Evolutionary conservation across 2,329 filamentous ascomycete species (phyloP).

Genomic region (Colletotrichum shisoi): DNA sequence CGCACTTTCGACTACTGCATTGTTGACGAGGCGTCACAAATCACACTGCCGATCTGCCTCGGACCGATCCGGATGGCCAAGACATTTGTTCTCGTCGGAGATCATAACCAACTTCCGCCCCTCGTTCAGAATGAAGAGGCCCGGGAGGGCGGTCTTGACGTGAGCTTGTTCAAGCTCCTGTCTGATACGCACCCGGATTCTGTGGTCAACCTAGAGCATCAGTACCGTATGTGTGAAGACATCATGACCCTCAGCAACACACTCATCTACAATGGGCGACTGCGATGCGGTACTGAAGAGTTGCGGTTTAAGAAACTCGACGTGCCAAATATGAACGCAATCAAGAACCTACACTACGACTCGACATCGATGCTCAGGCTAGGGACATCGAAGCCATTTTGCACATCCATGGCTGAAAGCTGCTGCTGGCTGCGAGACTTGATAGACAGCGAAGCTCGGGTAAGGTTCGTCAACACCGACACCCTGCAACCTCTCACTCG

Average conservation of each 20-base stretch:
- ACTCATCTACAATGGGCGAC: conserved; percentile 87
- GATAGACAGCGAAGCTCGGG: conserved; percentile 73
- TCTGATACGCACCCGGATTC: conserved; percentile 87
- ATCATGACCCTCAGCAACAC: conserved; percentile 94
- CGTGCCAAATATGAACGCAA: conserved; percentile 70
- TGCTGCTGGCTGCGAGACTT: conserved; percentile 81
- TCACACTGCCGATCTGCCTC: conserved; percentile 92
- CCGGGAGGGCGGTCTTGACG: conserved; percentile 82
- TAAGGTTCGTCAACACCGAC: conserved; percentile 91
- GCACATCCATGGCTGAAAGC: conserved; percentile 57
- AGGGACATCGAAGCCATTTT: conserved; percentile 60
- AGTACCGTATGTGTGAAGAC: conserved; percentile 98
- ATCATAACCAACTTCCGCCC: conserved; percentile 94
- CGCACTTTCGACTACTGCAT: conserved; percentile 97
- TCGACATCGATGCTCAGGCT: conserved; percentile 54
- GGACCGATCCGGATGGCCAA: conserved; percentile 92
- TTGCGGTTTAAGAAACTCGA: conserved; percentile 74
- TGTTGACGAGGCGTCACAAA: conserved; percentile 96
- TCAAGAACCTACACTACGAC: conserved; percentile 68
- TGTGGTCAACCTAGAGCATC: conserved; percentile 90
- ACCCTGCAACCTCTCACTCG: conserved; percentile 67
- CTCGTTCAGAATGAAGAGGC: conserved; percentile 93
- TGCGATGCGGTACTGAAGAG: conserved; percentile 85
- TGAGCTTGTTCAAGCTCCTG: conserved; percentile 91
- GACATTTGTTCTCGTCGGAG: conserved; percentile 93